Percentiles rank a stretch among this genome's conserved stretches.
phyloP scores from a whole-genome alignment of 2,329 filamentous ascomycete genomes.

The Apiospora kogelbergensis region DNA sequence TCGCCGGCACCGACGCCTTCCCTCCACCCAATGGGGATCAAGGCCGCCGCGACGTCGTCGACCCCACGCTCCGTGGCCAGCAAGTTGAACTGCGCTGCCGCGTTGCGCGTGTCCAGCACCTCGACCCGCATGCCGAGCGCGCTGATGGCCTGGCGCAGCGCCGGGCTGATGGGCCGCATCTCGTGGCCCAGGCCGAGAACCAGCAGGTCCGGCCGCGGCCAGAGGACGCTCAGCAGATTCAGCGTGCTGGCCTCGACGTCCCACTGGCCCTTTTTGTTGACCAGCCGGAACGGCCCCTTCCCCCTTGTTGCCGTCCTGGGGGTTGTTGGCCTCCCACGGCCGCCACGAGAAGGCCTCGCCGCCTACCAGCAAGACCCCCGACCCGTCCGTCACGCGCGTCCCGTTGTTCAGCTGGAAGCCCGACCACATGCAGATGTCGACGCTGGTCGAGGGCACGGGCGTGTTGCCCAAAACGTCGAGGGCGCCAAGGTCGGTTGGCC shows the following conservation, averaged over 20 bases:
- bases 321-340: slow-evolving; percentile 68
- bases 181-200: slow-evolving; percentile 82
- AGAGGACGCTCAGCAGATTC: slow-evolving; percentile 74
- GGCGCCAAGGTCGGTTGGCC: slow-evolving; percentile 63
- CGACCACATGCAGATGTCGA: slow-evolving; percentile 78
- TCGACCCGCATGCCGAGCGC: slow-evolving; percentile 83
- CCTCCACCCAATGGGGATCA: slow-evolving; percentile 84
- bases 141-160: slow-evolving; percentile 70
- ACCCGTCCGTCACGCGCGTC: slow-evolving; percentile 64
- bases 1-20: slow-evolving; percentile 51
- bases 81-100: slow-evolving; percentile 91
- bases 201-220: slow-evolving; percentile 88
- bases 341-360: slow-evolving; percentile 89
- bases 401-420: slow-evolving; percentile 89
- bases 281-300: slow-evolving; percentile 44
- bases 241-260: slow-evolving; percentile 71
- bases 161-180: slow-evolving; percentile 74
- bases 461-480: slow-evolving; percentile 78
- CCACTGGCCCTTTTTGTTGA: slow-evolving; percentile 80
- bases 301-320: slow-evolving; percentile 14
- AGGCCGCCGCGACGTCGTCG: slow-evolving; percentile 78
- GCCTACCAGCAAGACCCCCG: slow-evolving; percentile 75
- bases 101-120: slow-evolving; percentile 88
- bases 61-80: slow-evolving; percentile 92
- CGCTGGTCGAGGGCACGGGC: slow-evolving; percentile 74